phyloP scores from a whole-genome alignment of 208 protist species.

The Leishmania lainsoni region DNA sequence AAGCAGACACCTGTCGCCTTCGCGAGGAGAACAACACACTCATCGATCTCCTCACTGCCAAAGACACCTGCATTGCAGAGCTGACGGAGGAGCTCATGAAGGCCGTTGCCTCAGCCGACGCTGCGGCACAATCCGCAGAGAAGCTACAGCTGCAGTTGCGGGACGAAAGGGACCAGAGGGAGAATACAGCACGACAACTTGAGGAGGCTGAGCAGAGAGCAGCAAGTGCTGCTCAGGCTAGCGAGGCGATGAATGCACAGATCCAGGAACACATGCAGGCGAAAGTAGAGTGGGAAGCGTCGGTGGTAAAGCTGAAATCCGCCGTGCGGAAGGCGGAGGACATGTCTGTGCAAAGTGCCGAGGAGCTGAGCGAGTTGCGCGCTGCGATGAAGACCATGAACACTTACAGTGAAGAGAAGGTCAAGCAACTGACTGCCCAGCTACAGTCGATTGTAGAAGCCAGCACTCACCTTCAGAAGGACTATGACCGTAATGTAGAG shows the following conservation, averaged over 20 bases:
- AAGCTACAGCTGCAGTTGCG: not conserved
- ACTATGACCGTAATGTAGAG: constrained; percentile 4
- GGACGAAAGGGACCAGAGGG: not conserved
- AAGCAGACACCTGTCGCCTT: constrained; percentile 28
- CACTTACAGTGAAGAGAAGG: constrained; percentile 12
- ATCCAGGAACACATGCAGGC: not conserved
- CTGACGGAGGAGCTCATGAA: constrained; percentile 15
- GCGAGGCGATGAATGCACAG: not conserved
- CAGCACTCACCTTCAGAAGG: constrained; percentile 15
- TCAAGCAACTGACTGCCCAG: constrained; percentile 12
- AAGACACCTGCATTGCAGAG: constrained; percentile 22
- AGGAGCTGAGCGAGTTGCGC: constrained; percentile 16
- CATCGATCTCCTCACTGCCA: constrained; percentile 15
- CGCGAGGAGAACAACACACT: constrained; percentile 41
- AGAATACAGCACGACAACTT: not conserved
- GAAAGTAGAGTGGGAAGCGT: not conserved
- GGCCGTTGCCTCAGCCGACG: not conserved
- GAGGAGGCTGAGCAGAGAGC: not conserved
- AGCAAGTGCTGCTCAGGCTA: constrained; percentile 2
- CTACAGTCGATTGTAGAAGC: constrained; percentile 3
- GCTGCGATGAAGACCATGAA: constrained; percentile 3
- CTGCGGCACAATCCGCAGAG: not conserved
- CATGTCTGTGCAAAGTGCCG: not conserved
- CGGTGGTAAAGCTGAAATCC: not conserved
- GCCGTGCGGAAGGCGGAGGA: constrained; percentile 3